phyloP scores from a whole-genome alignment of 345 rosid species.

The Ceriops zippeliana region DNA sequence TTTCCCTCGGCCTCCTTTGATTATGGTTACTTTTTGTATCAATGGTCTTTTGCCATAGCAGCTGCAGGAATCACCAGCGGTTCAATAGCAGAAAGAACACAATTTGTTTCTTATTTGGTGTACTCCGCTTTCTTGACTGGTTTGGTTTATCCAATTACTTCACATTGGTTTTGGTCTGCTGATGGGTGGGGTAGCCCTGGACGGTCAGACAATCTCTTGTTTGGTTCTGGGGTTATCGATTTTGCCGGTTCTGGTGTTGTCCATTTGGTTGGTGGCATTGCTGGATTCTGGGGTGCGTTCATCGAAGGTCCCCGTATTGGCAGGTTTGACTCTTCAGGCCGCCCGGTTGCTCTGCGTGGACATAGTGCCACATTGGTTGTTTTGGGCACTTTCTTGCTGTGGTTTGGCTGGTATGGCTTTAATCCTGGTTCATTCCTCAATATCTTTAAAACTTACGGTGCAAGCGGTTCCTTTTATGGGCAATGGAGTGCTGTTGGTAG shows the following conservation, averaged over 20 bases:
- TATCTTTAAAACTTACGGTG: conserved; percentile 29
- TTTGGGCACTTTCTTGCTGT: conserved; percentile 35
- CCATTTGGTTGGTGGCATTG: conserved; percentile 43
- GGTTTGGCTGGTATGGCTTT: conserved; percentile 50
- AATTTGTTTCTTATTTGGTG: conserved; percentile 12
- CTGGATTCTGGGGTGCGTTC: conserved; percentile 44
- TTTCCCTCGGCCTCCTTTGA: conserved; percentile 26
- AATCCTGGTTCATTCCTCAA: conserved; percentile 44
- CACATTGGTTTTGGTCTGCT: conserved; percentile 45
- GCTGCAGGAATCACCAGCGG: conserved; percentile 51
- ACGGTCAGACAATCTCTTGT: conserved; percentile 32
- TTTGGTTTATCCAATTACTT: conserved; percentile 38
- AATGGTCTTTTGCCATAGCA: conserved; percentile 47
- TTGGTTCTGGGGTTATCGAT: conserved; percentile 37
- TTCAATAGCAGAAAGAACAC: conserved; percentile 26
- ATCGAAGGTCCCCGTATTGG: conserved; percentile 45
- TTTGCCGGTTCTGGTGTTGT: conserved; percentile 45
- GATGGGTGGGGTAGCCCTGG: conserved; percentile 46
- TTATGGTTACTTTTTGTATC: conserved; percentile 33
- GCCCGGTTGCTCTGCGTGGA: conserved; percentile 27
- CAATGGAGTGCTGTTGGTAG: conserved; percentile 48
- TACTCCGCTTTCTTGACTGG: conserved; percentile 46
- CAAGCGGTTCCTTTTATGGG: conserved; percentile 30
- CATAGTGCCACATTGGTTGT: conserved; percentile 44
- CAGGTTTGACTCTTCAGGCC: conserved; percentile 23